Base-by-base conservation (phyloP, 2,329 filamentous ascomycete genomes). In the Trichoderma guizhouense region DNA sequence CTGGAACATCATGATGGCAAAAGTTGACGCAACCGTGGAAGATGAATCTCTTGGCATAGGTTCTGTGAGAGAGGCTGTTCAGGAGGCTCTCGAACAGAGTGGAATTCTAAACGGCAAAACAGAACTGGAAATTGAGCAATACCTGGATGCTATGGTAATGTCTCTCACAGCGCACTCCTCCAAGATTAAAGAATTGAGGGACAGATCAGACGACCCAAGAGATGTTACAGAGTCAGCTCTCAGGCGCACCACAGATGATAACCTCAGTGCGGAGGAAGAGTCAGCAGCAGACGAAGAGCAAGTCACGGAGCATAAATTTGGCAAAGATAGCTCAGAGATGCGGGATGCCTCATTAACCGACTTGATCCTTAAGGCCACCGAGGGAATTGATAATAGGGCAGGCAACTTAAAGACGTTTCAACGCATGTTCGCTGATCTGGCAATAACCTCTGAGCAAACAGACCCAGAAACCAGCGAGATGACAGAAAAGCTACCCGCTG, bases 21-120 rank as follows among this genome's bases (percentile, higher is more conserved):
- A 84, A 78, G 86, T 89, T 15, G 86, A 89, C 70, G 83, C 88
- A 68, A 85, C 86, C 3, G 86, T 90, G 68, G 86, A 89, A 73
- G 85, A 88, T 73, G 88, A 90, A 65, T 86, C 87, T 60, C 79
- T 84, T 12, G 88, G 87, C 30, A 78, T 87, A 34, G 82, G 82
- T 7, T 82, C 83, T 9, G 85, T 89, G 18, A 82, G 86, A 60
- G 86, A 88, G 71, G 85, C 86, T 6, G 85, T 90, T 28, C 83
- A 87, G 72, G 83, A 87, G 57, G 87, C 88, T 1, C 81, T 90
- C 2, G 83, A 86, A 72, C 84, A 87, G 76, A 88, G 86, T 72
- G 86, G 86, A 3, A 81, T 89, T 7, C 79, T 89, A 18, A 80
- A 79, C 24, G 83, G 81, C 15, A 84, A 82, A 66, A 83, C 84